These are phyloP conservation scores for Leucocoprinus sp. DNA, from an alignment of 768 basidiomycete genomes.

Conservation along the genomic window DNA sequence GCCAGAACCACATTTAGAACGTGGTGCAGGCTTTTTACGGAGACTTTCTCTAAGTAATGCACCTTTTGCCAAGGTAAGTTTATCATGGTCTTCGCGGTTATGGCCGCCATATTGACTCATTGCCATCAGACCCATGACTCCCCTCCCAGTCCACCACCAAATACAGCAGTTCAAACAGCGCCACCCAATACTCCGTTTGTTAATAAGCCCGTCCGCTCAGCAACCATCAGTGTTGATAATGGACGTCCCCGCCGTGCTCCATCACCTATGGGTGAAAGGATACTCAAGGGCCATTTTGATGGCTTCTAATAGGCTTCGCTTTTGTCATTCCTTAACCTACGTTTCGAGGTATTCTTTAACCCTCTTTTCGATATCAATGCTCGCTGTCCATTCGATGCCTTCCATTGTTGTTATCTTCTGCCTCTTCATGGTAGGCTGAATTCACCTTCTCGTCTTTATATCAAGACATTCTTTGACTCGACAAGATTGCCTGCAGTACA, in stretches of 20 bases:
- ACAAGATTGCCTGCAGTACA: background rate
- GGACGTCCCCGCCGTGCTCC: constrained; percentile 58
- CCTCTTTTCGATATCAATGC: constrained; percentile 16
- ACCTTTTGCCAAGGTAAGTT: constrained; percentile 49
- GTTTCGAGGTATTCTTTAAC: constrained; percentile 11
- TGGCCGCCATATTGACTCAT: constrained; percentile 4
- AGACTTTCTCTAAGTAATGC: constrained; percentile 63
- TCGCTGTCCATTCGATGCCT: background rate
- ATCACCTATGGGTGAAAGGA: constrained; percentile 86
- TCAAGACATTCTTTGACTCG: background rate
- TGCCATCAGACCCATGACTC: constrained; percentile 19
- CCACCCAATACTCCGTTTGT: constrained; percentile 21
- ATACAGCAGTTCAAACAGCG: constrained; percentile 37
- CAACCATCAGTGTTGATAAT: constrained; percentile 41
- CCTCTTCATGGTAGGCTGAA: background rate
- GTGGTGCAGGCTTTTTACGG: constrained; percentile 64
- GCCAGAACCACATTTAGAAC: constrained; percentile 46
- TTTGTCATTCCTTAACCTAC: constrained; percentile 10
- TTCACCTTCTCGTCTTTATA: background rate
- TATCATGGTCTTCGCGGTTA: constrained; percentile 12
- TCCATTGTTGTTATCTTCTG: background rate
- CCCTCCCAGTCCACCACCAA: constrained; percentile 44
- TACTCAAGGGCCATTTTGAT: constrained; percentile 87
- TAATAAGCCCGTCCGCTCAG: constrained; percentile 45
- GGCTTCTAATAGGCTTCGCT: constrained; percentile 52